Evolutionary conservation across 2,329 filamentous ascomycete species (phyloP), one percentile per base, ranked within the genome.

Genomic region (Trichoderma sp.): DNA sequence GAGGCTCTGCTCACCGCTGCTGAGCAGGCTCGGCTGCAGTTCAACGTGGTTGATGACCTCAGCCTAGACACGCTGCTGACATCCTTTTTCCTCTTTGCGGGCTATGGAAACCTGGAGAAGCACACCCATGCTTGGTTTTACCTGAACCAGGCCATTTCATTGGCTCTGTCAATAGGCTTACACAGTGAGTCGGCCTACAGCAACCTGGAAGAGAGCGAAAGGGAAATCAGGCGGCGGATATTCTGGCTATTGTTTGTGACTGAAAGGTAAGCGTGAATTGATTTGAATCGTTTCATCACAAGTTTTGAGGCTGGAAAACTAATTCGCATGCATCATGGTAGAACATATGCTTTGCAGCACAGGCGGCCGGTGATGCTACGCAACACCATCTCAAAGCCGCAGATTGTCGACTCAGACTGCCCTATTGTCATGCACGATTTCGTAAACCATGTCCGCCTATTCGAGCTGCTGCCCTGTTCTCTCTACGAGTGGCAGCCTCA

Each of bases 221-320:
- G 76, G 0, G 78, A 80, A n/a, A 76, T 72, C 69, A 74, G 78
- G 39, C 71, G 79, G 4, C 76, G 79, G 0, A 74, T 80, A 5
- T 79, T 81, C 30, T 81, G 80, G 80, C 74, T 81, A 0, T 53
- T 81, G 0, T 81, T 81, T 63, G 80, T 81, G 0, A 79, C 79
- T 12, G 79, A 80, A 67, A 71, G 79, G 78, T 76, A 13, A 4
- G 55, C 15, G 2, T 30, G 13, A 47, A 3, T 17, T 30, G 15
- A 32, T 17, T 28, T 12, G 3, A 70, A 23, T 4, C 3, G 39
- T 43, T 30, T 23, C 15, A 15, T 43, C 3, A 26, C 17, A 34
- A 20, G 32, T 58, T 17, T 34, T 23, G 11, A 36, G n/a, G 30
- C 30, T 26, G n/a, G 15, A 4, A 26, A 15, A 58, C 47, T 70